phyloP scores from a whole-genome alignment of 208 protist genomes.

The Leishmania lainsoni region DNA sequence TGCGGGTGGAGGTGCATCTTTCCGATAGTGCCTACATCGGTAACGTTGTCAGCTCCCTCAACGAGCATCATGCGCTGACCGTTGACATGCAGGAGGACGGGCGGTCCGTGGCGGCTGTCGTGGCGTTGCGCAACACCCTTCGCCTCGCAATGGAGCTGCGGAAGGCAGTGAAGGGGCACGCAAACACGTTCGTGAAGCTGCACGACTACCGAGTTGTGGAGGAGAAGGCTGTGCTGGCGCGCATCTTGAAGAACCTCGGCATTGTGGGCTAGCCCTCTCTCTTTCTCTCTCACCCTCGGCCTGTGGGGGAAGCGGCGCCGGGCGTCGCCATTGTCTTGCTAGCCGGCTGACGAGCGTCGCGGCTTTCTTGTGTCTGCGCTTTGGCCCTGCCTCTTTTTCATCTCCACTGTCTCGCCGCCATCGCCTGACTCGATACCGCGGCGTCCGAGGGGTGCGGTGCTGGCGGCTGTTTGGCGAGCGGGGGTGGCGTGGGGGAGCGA shows the following conservation, averaged over 20 bases:
- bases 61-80: constrained; percentile 74
- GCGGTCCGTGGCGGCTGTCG: constrained; percentile 68
- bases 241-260: constrained; percentile 84
- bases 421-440: background rate
- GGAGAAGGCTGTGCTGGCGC: constrained; percentile 72
- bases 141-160: constrained; percentile 89
- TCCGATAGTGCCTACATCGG: constrained; percentile 77
- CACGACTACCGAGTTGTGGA: constrained; percentile 77
- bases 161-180: constrained; percentile 87
- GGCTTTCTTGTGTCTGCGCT: background rate
- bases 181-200: constrained; percentile 73
- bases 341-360: background rate
- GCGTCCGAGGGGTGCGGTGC: background rate
- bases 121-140: constrained; percentile 85
- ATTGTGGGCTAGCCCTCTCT: constrained; percentile 41
- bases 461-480: background rate
- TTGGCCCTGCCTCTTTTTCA: background rate
- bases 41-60: constrained; percentile 73
- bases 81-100: constrained; percentile 86
- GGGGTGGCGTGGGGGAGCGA: background rate
- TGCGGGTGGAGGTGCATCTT: constrained; percentile 87
- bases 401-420: background rate
- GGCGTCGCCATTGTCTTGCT: background rate
- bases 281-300: background rate
- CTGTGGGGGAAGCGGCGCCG: background rate